Base-by-base conservation (phyloP, 495 filamentous ascomycete genomes). In the Pseudoneurospora amorphoporcata region DNA sequence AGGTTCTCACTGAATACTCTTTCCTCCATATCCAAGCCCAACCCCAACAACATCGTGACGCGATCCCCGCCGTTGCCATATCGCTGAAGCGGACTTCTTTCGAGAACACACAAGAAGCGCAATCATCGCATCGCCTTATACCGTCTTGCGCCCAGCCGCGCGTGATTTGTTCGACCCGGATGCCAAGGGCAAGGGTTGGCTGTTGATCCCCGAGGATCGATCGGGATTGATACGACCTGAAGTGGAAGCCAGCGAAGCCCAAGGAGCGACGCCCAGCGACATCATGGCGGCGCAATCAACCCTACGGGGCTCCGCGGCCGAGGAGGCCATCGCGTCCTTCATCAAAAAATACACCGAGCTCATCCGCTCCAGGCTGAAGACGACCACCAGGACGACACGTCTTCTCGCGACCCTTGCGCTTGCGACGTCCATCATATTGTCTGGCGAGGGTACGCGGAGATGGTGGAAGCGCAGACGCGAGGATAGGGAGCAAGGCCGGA, bases 241-340 rank as follows among this genome's bases (percentile, higher is more conserved):
- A 65, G 53, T 65, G 53, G 23, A 65, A 32, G 53, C 29, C 29
- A 8, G 29, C 29, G 43, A 32, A 39, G 42, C 17, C 68, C 37
- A 23, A 23, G 23, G 0, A 45, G 58, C 37, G 40, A 40, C 58
- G 37, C 40, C 69, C 16, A 39, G n/a, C 71, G 45, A n/a, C 19
- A 75, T 43, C 45, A 97, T 97, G 94, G 93, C 94, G 69, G 89
- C 86, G 74, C 94, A 96, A 83, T 97, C 94, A 39, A 96, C 92
- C 9, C 87, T 97, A 71, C 90, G 90, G 69, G 84, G 84, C 73
- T 85, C 87, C 74, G 83, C 81, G 70, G 84, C 85, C 73, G 85
- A 90, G 77, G 91, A 94, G 80, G 89, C 92, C 72, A 84, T 96
- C 78, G 83, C 89, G 14, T 83, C 84, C 5, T 86, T 96, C 40